A percentile compares a stretch with the other conserved stretches of the same genome.
Evolutionary conservation across 2,329 filamentous ascomycete genomes (phyloP).

Genomic region (Sodiomyces alkalinus): DNA sequence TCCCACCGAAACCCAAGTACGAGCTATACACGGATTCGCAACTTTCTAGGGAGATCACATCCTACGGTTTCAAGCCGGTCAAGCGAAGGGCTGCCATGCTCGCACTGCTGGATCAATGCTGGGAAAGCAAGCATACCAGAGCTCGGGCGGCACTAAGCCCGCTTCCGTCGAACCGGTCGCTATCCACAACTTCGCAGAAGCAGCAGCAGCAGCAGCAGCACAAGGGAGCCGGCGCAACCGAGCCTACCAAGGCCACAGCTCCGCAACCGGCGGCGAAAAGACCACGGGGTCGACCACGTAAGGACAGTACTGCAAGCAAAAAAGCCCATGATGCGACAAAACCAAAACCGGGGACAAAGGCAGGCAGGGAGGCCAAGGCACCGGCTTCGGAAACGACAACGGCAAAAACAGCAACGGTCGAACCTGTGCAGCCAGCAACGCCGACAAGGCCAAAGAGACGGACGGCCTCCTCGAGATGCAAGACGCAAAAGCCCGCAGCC

Average conservation of each 20-base stretch:
- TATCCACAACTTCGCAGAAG: slow-evolving; percentile 3
- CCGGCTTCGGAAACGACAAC: slow-evolving; percentile 1
- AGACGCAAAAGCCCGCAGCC: slow-evolving; percentile 7
- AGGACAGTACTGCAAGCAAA: background rate
- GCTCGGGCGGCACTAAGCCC: slow-evolving; percentile 10
- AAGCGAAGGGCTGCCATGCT: slow-evolving; percentile 57
- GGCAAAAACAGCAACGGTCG: slow-evolving; percentile 8
- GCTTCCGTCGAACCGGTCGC: slow-evolving; percentile 8
- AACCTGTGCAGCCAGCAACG: slow-evolving; percentile 9
- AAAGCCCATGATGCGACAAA: background rate
- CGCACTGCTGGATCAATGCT: slow-evolving; percentile 53
- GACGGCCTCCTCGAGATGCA: too few species aligned
- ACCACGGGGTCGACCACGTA: slow-evolving; percentile 9
- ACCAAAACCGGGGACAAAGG: background rate
- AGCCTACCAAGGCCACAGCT: too few species aligned
- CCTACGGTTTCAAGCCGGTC: slow-evolving; percentile 59
- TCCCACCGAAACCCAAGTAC: slow-evolving; percentile 39
- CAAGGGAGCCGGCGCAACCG: slow-evolving; percentile 6
- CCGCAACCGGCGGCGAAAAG: too few species aligned
- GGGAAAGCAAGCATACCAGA: slow-evolving; percentile 39
- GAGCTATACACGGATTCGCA: slow-evolving; percentile 46
- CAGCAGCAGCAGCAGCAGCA: slow-evolving; percentile 2
- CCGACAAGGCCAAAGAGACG: slow-evolving; percentile 12
- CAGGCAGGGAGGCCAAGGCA: slow-evolving; percentile 1
- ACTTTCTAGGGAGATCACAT: slow-evolving; percentile 43